Evolutionary conservation across 768 basidiomycete genomes (phyloP), one percentile per base, ranked within the genome.

Genomic region (Hygrophorus pudorinus): DNA sequence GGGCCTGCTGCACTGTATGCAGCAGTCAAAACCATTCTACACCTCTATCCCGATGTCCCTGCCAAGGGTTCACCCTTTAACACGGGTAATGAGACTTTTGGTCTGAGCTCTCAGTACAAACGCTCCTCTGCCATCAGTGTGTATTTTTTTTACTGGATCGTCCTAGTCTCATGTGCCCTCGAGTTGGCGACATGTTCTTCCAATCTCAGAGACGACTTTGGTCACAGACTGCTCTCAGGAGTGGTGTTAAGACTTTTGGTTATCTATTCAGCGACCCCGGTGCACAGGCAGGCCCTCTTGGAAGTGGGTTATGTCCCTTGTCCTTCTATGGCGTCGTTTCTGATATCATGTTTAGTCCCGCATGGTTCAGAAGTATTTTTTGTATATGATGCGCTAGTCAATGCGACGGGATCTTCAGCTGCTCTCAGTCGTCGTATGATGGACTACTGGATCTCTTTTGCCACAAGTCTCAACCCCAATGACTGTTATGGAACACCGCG

Each of bases 381-480:
- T 42, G 61, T 66, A 4, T 66, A 59, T 40, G 64, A 63, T 5
- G 49, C 39, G 0, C 36, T 27, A 8, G 52, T 44, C 40, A 5
- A 46, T 28, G 42, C 53, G 36, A 8, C 53, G 1, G 51, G 57
- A 5, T 55, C 54, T 3, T 24, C 24, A 7, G 46, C 38, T 14
- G 35, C 41, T 0, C 53, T 71, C 1, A 68, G 68, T 35, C 51
- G 40, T 3, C 9, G 50, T 12, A 70, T 71, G 68, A 60, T 60
- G 13, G 66, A 71, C 24, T 70, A 70, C 36, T 71, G 70, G 70
- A 52, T 72, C 14, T 71, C 70, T 0, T 72, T 72, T 42, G 66
- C 66, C 1, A 66, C 63, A 1, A 66, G 64, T 18, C 53, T 71
- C 18, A 59, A 64, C 24, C 69, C 70, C n/a, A 71, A 71, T 41